Percentiles rank a stretch among this genome's conserved stretches.
Evolutionary conservation across 2,329 filamentous ascomycete species (phyloP).

Genomic region (Biscogniauxia mediterranea): DNA sequence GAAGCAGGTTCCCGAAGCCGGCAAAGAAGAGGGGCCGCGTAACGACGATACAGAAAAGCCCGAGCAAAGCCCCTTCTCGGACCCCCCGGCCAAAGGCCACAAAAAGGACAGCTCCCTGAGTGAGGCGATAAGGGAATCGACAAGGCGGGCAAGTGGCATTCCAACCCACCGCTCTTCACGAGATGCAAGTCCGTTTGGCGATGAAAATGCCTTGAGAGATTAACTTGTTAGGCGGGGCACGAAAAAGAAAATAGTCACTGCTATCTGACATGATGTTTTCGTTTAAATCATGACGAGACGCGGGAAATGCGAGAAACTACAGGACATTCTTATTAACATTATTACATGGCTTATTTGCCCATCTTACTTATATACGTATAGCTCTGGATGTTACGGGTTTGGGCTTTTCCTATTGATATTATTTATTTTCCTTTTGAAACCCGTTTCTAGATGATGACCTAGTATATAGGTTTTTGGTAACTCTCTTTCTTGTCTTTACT

Average conservation of each 20-base stretch:
- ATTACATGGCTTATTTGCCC: neutral
- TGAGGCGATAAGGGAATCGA: slow-evolving; percentile 55
- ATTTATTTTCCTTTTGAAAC: neutral
- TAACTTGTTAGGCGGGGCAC: slow-evolving; percentile 6
- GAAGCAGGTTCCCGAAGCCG: slow-evolving; percentile 11
- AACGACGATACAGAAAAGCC: slow-evolving; percentile 48
- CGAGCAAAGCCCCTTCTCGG: slow-evolving; percentile 60
- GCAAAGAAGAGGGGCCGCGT: neutral
- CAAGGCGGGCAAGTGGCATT: slow-evolving; percentile 32
- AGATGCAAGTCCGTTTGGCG: slow-evolving; percentile 32
- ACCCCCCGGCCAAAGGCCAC: slow-evolving; percentile 44
- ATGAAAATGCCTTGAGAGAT: slow-evolving; percentile 33
- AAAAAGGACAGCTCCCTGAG: slow-evolving; percentile 49
- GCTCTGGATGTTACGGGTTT: slow-evolving; percentile 2
- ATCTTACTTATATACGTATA: slow-evolving; percentile 1
- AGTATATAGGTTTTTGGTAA: neutral
- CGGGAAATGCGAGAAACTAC: slow-evolving; percentile 15
- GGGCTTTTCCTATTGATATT: neutral
- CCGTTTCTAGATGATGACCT: slow-evolving; percentile 6
- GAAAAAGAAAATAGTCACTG: slow-evolving; percentile 6
- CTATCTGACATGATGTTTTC: slow-evolving; percentile 14
- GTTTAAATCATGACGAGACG: slow-evolving; percentile 19
- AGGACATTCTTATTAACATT: slow-evolving; percentile 1
- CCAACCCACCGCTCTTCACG: slow-evolving; percentile 4
- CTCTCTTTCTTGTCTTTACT: slow-evolving; percentile 23